Evolutionary conservation across 495 filamentous ascomycete species (phyloP), one percentile per base, ranked within the genome.

Genomic region (Xylaria cubensis): DNA sequence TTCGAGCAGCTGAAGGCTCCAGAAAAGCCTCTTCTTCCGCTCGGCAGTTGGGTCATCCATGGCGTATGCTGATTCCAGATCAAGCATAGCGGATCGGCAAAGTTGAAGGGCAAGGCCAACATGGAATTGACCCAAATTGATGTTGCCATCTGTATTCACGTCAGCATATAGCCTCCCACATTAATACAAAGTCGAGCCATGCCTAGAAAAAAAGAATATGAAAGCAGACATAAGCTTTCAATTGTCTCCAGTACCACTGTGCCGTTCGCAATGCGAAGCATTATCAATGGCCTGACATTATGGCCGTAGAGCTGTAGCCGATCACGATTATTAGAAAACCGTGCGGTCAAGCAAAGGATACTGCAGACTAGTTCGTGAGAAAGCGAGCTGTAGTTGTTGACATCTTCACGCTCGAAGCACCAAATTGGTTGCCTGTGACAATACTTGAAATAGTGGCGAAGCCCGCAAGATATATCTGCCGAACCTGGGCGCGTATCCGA

Each of bases 351-450:
- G 7, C 82, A 81, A 2, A 86, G 74, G 26, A 86, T 81, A 26
- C 82, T 83, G 63, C 78, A 85, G 41, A 81, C 75, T 0, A 86
- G 80, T 64, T 86, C 84, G 29, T 86, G 81, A 0, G 82, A 78
- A 7, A 82, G 71, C 29, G 72, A 77, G 34, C 76, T 79, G 24
- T 77, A 74, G n/a, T 84, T 80, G 17, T 75, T 79, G 21, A 84
- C 74, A 51, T 85, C 82, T 64, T 85, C 81, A 1, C 80, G 78
- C 44, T 85, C 82, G 58, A 86, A 82, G 59, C 84, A 84, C 84
- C 84, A 86, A 50, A 86, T 81, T 17, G 84, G 84, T 61, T 86
- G 84, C 56, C 84, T 74, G 70, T 86, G 83, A 63, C 84, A 86
- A 64, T 81, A 84, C 66, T 83, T 78, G 39, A 85, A 83, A 59